Evolutionary conservation across 106 monocot species (phyloP).

Genomic region (Xerophyta viscosa): DNA sequence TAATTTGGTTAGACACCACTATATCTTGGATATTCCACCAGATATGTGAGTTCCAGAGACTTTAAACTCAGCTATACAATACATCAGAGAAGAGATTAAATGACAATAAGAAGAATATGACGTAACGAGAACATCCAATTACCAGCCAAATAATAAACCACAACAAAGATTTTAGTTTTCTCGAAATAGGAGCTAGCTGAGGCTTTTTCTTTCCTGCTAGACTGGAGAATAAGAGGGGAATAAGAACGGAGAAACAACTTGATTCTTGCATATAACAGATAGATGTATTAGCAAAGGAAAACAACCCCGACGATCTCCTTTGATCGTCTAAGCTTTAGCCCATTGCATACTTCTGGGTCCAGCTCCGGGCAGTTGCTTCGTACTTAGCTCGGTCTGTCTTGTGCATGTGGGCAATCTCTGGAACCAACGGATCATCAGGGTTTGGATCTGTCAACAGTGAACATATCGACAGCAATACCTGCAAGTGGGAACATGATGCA

Average conservation of each 20-base stretch:
- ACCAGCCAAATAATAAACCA: too few species aligned
- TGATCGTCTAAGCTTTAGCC: slow-evolving; percentile 2
- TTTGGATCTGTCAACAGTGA: slow-evolving; percentile 37
- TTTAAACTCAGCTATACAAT: too few species aligned
- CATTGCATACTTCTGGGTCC: slow-evolving; percentile 44
- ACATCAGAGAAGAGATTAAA: too few species aligned
- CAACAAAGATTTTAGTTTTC: not conserved
- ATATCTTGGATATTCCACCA: too few species aligned
- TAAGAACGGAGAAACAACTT: not conserved
- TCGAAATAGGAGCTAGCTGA: not conserved
- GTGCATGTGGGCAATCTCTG: slow-evolving; percentile 37
- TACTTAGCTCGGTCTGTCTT: slow-evolving; percentile 37
- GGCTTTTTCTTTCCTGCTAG: slow-evolving; percentile 3
- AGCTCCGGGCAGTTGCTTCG: slow-evolving; percentile 40
- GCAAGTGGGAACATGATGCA: slow-evolving; percentile 4
- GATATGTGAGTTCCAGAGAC: too few species aligned
- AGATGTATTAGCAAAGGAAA: not conserved
- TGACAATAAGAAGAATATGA: too few species aligned
- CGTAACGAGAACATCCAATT: too few species aligned
- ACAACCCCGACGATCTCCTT: not conserved
- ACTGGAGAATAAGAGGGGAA: not conserved
- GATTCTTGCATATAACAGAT: slow-evolving; percentile 10
- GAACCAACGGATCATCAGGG: slow-evolving; percentile 35
- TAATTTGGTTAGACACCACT: too few species aligned
- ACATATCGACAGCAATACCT: slow-evolving; percentile 43